A percentile compares a stretch with the other conserved stretches of the same genome.
phyloP scores from a whole-genome alignment of 305 asterid species.

The Fraxinus xanthoxyloides region DNA sequence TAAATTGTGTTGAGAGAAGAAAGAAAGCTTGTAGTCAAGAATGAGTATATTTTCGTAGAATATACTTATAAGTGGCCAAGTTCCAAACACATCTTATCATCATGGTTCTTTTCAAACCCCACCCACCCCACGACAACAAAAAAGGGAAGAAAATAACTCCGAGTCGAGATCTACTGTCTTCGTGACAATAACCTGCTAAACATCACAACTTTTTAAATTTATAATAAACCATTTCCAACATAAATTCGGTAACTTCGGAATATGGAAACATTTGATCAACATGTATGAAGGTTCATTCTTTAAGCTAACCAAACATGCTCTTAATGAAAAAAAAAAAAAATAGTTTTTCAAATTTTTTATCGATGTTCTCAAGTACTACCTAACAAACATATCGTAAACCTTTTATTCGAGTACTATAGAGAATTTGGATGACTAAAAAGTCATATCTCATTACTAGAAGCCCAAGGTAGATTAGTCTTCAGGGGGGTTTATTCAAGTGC shows the following conservation, averaged over 20 bases:
- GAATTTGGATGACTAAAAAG: neutral
- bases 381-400: neutral
- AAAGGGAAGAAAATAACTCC: neutral
- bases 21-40: constrained; percentile 30
- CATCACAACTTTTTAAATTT: neutral
- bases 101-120: neutral
- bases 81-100: neutral
- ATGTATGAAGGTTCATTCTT: neutral
- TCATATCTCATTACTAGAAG: constrained; percentile 20
- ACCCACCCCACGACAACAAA: neutral
- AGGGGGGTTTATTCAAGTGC: neutral
- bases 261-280: neutral
- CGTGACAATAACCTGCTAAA: neutral
- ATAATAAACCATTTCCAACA: too few species aligned
- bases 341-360: neutral
- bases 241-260: neutral
- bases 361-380: neutral
- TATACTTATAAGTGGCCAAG: neutral
- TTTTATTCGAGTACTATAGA: neutral
- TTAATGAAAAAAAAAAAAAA: too few species aligned
- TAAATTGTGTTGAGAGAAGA: constrained; percentile 21
- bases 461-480: constrained; percentile 6
- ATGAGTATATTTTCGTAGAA: constrained; percentile 26
- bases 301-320: neutral
- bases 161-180: neutral